These are phyloP conservation scores for Pleurotus tuoliensis DNA, from an alignment of 768 basidiomycete genomes.

Conservation along the genomic window DNA sequence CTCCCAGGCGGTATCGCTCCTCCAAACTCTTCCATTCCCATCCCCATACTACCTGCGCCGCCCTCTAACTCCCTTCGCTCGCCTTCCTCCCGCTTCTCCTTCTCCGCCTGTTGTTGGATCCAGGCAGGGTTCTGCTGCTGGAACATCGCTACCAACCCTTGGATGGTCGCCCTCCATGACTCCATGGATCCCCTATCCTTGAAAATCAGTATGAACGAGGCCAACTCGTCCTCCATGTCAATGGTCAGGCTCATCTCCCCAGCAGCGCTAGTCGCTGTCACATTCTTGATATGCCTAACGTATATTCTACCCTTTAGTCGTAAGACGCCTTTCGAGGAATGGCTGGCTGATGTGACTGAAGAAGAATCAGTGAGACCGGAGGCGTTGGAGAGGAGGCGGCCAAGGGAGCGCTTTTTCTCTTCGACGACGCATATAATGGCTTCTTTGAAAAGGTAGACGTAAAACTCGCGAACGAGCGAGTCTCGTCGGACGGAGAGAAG, in stretches of 20 bases:
- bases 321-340: constrained; percentile 64
- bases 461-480: constrained; percentile 87
- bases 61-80: neutral
- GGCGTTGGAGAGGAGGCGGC: constrained; percentile 66
- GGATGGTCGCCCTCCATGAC: constrained; percentile 83
- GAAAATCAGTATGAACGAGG: constrained; percentile 95
- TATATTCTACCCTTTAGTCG: constrained; percentile 95
- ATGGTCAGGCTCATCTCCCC: constrained; percentile 94
- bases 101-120: constrained; percentile 32
- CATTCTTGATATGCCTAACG: constrained; percentile 88
- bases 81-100: constrained; percentile 17
- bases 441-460: constrained; percentile 95
- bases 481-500: constrained; percentile 86
- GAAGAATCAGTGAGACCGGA: constrained; percentile 52
- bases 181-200: constrained; percentile 87
- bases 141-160: constrained; percentile 68
- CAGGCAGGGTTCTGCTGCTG: constrained; percentile 46
- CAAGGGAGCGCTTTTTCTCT: constrained; percentile 84
- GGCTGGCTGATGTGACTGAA: constrained; percentile 25
- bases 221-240: constrained; percentile 96
- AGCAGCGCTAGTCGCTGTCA: constrained; percentile 72
- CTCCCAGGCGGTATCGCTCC: constrained; percentile 22
- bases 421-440: constrained; percentile 98
- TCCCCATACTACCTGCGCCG: neutral
- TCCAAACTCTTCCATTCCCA: constrained; percentile 75